phyloP scores from a whole-genome alignment of 2,329 filamentous ascomycete species.

The Thelonectria blattea region DNA sequence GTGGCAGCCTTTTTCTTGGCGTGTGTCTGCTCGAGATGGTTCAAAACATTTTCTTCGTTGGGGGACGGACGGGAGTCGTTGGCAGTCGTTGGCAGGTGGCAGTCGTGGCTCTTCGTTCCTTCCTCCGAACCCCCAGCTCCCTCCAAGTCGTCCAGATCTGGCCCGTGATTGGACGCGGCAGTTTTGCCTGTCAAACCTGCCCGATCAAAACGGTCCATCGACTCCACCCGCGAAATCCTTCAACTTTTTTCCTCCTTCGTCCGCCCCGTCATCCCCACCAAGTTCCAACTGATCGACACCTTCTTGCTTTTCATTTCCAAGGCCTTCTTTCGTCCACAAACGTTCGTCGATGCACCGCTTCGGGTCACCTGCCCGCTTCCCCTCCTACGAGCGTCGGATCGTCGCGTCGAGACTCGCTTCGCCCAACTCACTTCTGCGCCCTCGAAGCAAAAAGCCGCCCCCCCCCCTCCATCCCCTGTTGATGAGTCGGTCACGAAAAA shows the following conservation, averaged over 20 bases:
- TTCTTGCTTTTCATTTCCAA: background rate
- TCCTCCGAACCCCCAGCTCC: slow-evolving; percentile 14
- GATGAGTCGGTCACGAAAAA: no score
- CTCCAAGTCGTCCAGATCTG: background rate
- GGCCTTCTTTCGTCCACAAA: background rate
- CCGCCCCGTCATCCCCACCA: background rate
- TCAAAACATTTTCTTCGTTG: no score
- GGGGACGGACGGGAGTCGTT: no score
- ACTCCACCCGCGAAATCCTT: background rate
- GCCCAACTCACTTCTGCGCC: slow-evolving; percentile 24
- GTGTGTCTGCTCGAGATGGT: background rate
- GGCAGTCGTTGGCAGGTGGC: background rate
- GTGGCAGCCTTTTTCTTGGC: slow-evolving; percentile 20
- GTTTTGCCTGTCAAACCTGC: background rate
- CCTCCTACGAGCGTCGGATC: slow-evolving; percentile 13
- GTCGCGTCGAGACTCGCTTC: slow-evolving; percentile 7
- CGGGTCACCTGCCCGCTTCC: background rate
- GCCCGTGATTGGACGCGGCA: background rate
- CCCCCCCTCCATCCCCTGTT: background rate
- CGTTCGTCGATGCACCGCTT: no score
- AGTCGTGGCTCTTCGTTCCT: background rate
- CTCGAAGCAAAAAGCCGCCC: background rate
- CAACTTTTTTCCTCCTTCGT: background rate
- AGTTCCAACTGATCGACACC: slow-evolving; percentile 12
- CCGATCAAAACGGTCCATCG: background rate